Evolutionary conservation across 108 stramenopile genomes (phyloP).

Genomic region (Aureococcus anophagefferens): DNA sequence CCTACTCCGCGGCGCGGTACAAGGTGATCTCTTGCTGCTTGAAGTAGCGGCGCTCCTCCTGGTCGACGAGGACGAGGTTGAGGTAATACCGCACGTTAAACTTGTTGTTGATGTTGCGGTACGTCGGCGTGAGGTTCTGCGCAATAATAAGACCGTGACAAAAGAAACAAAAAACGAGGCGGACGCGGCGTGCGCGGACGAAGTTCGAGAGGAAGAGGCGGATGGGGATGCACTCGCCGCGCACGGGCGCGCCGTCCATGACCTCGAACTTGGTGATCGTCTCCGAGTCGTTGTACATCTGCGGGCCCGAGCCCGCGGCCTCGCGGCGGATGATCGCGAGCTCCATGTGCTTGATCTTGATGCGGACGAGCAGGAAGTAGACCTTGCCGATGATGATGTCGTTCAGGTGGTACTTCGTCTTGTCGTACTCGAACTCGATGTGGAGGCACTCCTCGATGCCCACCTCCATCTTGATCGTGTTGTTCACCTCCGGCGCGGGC

Average conservation of each 20-base stretch:
- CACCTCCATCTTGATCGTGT: conserved; percentile 96
- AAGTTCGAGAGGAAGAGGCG: conserved; percentile 71
- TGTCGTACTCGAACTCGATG: conserved; percentile 98
- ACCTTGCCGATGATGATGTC: conserved; percentile 94
- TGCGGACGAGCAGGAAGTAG: conserved; percentile 90
- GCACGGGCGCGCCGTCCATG: conserved; percentile 98
- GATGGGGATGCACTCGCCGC: conserved; percentile 78
- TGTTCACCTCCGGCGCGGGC: conserved; percentile 51
- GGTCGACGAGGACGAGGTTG: conserved; percentile 97
- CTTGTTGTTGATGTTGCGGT: conserved; percentile 73
- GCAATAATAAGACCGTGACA: conserved; percentile 34
- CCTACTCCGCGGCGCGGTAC: conserved; percentile 18
- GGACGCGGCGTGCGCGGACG: conserved; percentile 65
- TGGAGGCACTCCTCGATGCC: conserved; percentile 99
- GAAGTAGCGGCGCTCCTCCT: conserved; percentile 97
- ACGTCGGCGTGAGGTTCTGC: conserved; percentile 99
- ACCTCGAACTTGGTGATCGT: conserved; percentile 95
- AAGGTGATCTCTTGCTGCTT: conserved; percentile 98
- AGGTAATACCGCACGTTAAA: conserved; percentile 94
- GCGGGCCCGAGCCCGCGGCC: conserved; percentile 56
- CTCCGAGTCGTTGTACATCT: conserved; percentile 87
- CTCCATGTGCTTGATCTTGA: conserved; percentile 99
- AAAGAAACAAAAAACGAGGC: too few species aligned
- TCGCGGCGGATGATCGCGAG: conserved; percentile 92
- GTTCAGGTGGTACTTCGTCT: conserved; percentile 72